Evolutionary conservation across 2,329 filamentous ascomycete species (phyloP).

Genomic region (Colletotrichum sojae): DNA sequence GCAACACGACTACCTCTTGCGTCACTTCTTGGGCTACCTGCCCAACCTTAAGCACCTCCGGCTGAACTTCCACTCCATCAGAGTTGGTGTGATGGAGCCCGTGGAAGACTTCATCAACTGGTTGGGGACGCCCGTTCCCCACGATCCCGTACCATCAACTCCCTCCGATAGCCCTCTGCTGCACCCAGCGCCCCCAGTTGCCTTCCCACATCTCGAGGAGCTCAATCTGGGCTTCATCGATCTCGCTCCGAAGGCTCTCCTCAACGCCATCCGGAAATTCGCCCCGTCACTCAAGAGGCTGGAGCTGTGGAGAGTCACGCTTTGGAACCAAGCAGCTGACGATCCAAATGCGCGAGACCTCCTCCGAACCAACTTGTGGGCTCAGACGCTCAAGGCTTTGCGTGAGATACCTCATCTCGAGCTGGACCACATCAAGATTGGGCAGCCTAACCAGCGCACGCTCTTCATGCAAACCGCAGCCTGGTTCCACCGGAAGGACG

Average conservation of each 20-base stretch:
- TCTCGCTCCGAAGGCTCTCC: constrained; percentile 48
- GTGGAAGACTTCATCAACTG: constrained; percentile 54
- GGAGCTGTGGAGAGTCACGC: constrained; percentile 60
- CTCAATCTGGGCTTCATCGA: constrained; percentile 61
- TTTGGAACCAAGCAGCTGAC: constrained; percentile 38
- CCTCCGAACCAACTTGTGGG: constrained; percentile 54
- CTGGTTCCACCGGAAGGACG: constrained; percentile 18
- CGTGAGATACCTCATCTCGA: constrained; percentile 49
- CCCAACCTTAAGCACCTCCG: constrained; percentile 66
- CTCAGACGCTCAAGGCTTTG: constrained; percentile 50
- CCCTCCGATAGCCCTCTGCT: constrained; percentile 17
- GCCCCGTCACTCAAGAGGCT: constrained; percentile 59
- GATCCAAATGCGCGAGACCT: background rate
- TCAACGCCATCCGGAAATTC: constrained; percentile 58
- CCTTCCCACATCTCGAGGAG: constrained; percentile 53
- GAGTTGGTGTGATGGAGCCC: constrained; percentile 20
- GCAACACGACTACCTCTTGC: constrained; percentile 43
- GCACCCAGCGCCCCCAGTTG: constrained; percentile 44
- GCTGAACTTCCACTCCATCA: constrained; percentile 60
- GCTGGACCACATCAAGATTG: constrained; percentile 52
- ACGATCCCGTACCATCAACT: background rate
- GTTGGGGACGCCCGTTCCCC: constrained; percentile 48
- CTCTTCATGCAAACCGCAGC: background rate
- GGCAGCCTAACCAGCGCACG: constrained; percentile 45
- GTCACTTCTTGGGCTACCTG: constrained; percentile 56